Conservation (phyloP, 179 eudicot genomes). For the Silene coronaria region DNA sequence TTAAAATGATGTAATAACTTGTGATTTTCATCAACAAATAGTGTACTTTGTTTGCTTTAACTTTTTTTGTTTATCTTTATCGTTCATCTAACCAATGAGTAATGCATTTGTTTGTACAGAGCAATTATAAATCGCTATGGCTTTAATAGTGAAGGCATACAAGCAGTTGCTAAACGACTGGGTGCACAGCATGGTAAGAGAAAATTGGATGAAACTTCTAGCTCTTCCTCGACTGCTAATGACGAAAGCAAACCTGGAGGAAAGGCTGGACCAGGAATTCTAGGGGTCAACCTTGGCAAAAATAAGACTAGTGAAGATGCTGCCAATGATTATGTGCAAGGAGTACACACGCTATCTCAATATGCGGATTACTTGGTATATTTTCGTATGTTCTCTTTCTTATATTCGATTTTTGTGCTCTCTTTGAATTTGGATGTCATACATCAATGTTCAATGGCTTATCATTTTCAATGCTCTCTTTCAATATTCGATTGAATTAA, state of each 20-base stretch:
- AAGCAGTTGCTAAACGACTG: constrained; percentile 83
- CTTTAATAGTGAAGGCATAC: constrained; percentile 97
- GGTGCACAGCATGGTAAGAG: constrained; percentile 99
- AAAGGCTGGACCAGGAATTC: constrained; percentile 98
- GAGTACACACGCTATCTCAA: constrained; percentile 94
- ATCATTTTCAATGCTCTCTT: too few relatives aligned
- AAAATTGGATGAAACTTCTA: constrained; percentile 80
- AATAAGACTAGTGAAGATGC: constrained; percentile 97
- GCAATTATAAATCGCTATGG: constrained; percentile 96
- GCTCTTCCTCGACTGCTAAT: constrained; percentile 49
- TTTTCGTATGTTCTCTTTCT: constrained; percentile 3
- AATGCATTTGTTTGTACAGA: constrained; percentile 34
- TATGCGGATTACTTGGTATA: constrained; percentile 98
- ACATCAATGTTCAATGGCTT: too few relatives aligned
- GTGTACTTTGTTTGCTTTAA: neutral
- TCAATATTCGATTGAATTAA: neutral
- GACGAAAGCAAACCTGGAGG: constrained; percentile 88
- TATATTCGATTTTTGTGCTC: neutral
- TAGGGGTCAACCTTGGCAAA: constrained; percentile 97
- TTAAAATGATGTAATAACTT: too few relatives aligned
- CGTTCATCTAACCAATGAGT: constrained; percentile 1
- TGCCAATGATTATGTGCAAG: constrained; percentile 94
- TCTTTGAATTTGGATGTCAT: neutral
- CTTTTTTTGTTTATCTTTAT: neutral
- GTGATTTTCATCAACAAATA: neutral